These are phyloP conservation scores for Parsonsia alboflavescens DNA, from an alignment of 257 asterid genomes.

Conservation along the genomic window DNA sequence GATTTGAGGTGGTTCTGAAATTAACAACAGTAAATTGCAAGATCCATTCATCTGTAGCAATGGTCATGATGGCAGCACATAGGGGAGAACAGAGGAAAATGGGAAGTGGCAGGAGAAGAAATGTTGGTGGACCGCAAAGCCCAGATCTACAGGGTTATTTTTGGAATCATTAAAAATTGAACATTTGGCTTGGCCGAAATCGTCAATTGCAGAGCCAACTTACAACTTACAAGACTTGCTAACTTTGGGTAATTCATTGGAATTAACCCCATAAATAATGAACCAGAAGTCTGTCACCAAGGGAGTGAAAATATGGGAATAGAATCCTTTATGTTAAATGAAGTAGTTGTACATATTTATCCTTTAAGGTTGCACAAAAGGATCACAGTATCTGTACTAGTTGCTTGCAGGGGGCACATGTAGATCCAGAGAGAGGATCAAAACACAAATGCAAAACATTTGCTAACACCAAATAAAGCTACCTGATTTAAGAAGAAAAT, in stretches of 20 bases:
- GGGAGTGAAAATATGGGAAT: background rate
- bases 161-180: background rate
- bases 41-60: constrained; percentile 4
- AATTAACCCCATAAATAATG: too few relatives aligned
- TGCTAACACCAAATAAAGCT: background rate
- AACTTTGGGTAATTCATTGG: too few relatives aligned
- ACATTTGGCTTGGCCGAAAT: background rate
- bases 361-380: background rate
- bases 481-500: too few relatives aligned
- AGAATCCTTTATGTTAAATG: background rate
- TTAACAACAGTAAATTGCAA: constrained; percentile 32
- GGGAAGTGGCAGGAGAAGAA: background rate
- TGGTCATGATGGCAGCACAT: too few relatives aligned
- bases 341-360: background rate
- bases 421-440: background rate
- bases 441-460: background rate
- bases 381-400: background rate
- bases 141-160: too few relatives aligned
- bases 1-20: constrained; percentile 72
- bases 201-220: too few relatives aligned
- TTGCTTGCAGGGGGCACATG: background rate
- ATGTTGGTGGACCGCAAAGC: too few relatives aligned
- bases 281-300: background rate
- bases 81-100: background rate
- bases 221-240: background rate